phyloP scores from a whole-genome alignment of 129 eudicot species.

The Pulicaria dysenterica region DNA sequence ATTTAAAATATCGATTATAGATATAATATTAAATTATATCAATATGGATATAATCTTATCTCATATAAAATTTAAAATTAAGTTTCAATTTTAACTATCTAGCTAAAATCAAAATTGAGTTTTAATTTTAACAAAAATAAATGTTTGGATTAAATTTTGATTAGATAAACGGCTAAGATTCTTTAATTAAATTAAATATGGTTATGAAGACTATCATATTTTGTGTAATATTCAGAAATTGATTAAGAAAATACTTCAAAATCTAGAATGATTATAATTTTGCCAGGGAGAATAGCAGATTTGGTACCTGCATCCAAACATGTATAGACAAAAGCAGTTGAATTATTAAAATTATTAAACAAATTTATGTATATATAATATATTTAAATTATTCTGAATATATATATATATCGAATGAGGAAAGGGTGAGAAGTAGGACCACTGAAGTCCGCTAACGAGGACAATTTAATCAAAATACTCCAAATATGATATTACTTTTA shows the following conservation, averaged over 20 bases:
- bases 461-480: neutral
- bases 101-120: no score
- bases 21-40: no score
- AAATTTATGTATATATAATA: neutral
- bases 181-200: no score
- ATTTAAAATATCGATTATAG: no score
- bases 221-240: neutral
- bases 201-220: no score
- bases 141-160: no score
- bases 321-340: conserved; percentile 70
- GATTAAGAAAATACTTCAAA: neutral
- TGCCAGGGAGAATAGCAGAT: conserved; percentile 27
- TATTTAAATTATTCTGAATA: neutral
- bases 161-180: no score
- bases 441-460: conserved; percentile 36
- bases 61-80: no score
- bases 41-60: no score
- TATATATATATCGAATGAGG: conserved; percentile 19
- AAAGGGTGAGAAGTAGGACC: conserved; percentile 37
- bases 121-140: no score
- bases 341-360: conserved; percentile 25
- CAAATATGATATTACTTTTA: no score
- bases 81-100: no score
- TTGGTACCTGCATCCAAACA: conserved; percentile 54
- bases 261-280: conserved; percentile 30